phyloP scores from a whole-genome alignment of 805 yeast genomes.

The Nakazawaea pomicola region DNA sequence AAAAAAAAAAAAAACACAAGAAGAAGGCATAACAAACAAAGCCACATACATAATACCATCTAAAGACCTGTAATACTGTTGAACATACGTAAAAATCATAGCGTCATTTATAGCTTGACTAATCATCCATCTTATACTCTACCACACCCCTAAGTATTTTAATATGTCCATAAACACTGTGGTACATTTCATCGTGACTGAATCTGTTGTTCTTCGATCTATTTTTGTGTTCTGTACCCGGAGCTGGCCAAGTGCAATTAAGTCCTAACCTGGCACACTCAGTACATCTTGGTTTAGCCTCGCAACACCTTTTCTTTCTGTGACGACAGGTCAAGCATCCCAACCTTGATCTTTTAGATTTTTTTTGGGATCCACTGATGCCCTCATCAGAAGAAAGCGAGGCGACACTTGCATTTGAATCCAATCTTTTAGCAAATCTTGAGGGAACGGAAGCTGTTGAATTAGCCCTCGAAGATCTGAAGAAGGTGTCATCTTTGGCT shows the following conservation, averaged over 20 bases:
- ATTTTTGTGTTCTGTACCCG: slow-evolving; percentile 61
- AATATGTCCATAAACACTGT: slow-evolving; percentile 52
- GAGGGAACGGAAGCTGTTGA: slow-evolving; percentile 3
- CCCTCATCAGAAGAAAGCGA: neutral
- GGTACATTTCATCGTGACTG: slow-evolving; percentile 49
- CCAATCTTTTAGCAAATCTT: neutral
- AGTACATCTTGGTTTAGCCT: slow-evolving; percentile 56
- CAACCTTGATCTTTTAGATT: slow-evolving; percentile 52
- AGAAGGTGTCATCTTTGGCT: neutral
- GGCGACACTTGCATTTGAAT: neutral
- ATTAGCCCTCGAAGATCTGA: slow-evolving; percentile 5
- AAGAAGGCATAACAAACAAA: too few relatives aligned
- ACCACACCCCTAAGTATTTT: slow-evolving; percentile 62
- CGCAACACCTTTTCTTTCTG: slow-evolving; percentile 77
- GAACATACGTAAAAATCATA: neutral
- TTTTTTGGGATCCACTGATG: slow-evolving; percentile 14
- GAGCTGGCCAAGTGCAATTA: slow-evolving; percentile 68
- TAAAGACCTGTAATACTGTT: neutral
- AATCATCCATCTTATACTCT: slow-evolving; percentile 23
- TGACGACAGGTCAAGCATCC: slow-evolving; percentile 79
- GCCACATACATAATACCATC: neutral
- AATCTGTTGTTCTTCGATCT: slow-evolving; percentile 45
- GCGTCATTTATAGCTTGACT: neutral
- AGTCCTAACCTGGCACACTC: slow-evolving; percentile 65
- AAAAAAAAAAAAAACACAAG: too few relatives aligned